phyloP scores from a whole-genome alignment of 1,284 basidiomycete species.

The Phellopilus nigrolimitatus region DNA sequence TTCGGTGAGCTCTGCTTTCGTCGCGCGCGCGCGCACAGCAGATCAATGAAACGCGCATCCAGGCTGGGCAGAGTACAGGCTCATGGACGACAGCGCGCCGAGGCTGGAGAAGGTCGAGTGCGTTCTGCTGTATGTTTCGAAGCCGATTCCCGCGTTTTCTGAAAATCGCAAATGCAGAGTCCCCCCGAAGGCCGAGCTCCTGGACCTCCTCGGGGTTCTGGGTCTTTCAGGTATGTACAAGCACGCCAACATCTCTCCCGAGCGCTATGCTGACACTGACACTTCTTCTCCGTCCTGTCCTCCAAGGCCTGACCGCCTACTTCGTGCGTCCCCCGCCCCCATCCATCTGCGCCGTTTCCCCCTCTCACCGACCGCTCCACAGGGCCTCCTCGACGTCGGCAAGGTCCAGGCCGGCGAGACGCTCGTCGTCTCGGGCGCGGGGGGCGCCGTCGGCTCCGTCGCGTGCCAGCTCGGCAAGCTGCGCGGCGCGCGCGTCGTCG shows the following conservation, averaged over 20 bases:
- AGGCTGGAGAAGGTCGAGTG: slow-evolving; percentile 51
- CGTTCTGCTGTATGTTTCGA: slow-evolving; percentile 15
- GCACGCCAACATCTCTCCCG: no score
- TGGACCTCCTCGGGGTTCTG: slow-evolving; percentile 78
- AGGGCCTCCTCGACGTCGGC: slow-evolving; percentile 82
- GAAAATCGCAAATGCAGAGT: slow-evolving; percentile 34
- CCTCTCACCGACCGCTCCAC: slow-evolving; percentile 1
- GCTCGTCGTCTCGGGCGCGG: slow-evolving; percentile 83
- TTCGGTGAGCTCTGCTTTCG: slow-evolving; percentile 42
- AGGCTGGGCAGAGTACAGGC: slow-evolving; percentile 80
- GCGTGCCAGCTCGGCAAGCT: slow-evolving; percentile 76
- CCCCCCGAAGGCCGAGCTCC: slow-evolving; percentile 47
- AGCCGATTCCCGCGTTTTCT: no score
- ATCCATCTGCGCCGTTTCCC: not conserved
- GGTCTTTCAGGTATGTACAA: slow-evolving; percentile 58
- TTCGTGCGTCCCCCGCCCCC: slow-evolving; percentile 47
- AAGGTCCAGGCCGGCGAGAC: slow-evolving; percentile 78
- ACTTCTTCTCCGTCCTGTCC: not conserved
- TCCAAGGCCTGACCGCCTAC: slow-evolving; percentile 76
- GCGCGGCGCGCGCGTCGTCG: slow-evolving; percentile 75
- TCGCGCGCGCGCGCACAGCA: slow-evolving; percentile 3
- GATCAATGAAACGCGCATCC: slow-evolving; percentile 18
- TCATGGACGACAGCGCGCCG: slow-evolving; percentile 43
- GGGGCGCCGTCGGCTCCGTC: slow-evolving; percentile 78
- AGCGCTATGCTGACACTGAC: not conserved